phyloP scores from a whole-genome alignment of 1,284 basidiomycete species.

The Coniophora puteana region DNA sequence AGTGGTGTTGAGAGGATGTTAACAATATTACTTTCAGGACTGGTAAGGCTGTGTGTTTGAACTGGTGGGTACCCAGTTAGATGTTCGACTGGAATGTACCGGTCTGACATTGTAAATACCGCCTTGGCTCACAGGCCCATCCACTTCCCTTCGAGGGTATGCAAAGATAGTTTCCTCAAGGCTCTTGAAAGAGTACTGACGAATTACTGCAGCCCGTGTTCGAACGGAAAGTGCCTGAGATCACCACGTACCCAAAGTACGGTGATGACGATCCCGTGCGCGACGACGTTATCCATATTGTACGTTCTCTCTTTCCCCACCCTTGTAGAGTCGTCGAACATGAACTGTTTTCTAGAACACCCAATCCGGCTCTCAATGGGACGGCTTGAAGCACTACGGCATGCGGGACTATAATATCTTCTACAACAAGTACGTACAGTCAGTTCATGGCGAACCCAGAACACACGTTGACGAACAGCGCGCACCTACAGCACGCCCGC shows the following conservation, averaged over 20 bases:
- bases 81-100: not conserved
- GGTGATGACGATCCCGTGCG: conserved; percentile 31
- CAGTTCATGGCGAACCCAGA: not conserved
- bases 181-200: not conserved
- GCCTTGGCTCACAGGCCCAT: conserved; percentile 45
- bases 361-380: conserved; percentile 76
- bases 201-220: conserved; percentile 46
- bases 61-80: conserved; percentile 44
- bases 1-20: not conserved
- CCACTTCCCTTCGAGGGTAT: conserved; percentile 61
- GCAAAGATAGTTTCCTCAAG: conserved; percentile 11
- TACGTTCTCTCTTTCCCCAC: conserved; percentile 25
- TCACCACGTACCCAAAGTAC: conserved; percentile 36
- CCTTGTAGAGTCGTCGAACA: conserved; percentile 1
- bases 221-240: conserved; percentile 48
- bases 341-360: conserved; percentile 50
- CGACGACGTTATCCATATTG: conserved; percentile 65
- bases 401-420: conserved; percentile 51
- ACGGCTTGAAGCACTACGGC: conserved; percentile 63
- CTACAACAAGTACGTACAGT: conserved; percentile 53
- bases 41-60: conserved; percentile 55
- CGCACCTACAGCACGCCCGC: conserved; percentile 39
- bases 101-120: conserved; percentile 4
- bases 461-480: too few species aligned
- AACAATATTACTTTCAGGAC: conserved; percentile 30